Evolutionary conservation across 2,329 filamentous ascomycete genomes (phyloP).

Genomic region (Monosporascus cannonballus): DNA sequence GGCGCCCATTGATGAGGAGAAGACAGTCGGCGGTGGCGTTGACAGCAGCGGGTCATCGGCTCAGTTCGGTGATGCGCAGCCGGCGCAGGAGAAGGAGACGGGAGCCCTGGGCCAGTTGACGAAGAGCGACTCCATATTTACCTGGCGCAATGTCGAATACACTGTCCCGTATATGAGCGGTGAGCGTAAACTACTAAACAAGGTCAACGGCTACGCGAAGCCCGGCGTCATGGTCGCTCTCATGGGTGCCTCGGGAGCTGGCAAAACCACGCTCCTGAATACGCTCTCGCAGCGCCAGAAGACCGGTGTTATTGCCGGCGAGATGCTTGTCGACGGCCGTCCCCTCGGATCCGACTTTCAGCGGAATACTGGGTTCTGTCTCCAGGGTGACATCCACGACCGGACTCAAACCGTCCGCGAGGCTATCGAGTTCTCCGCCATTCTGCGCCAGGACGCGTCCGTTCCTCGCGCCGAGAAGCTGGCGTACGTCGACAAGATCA

Average conservation of each 20-base stretch:
- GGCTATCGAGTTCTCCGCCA: slow-evolving; percentile 72
- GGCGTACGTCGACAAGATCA: slow-evolving; percentile 86
- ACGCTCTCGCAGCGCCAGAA: slow-evolving; percentile 67
- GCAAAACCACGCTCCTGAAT: slow-evolving; percentile 79
- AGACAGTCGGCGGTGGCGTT: slow-evolving; percentile 29
- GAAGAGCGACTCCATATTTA: slow-evolving; percentile 60
- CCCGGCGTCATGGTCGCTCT: slow-evolving; percentile 75
- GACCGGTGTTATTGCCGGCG: slow-evolving; percentile 56
- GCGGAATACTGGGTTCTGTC: slow-evolving; percentile 63
- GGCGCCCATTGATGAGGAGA: slow-evolving; percentile 52
- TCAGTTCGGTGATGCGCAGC: slow-evolving; percentile 7
- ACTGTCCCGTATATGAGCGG: slow-evolving; percentile 64
- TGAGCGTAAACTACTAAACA: slow-evolving; percentile 56
- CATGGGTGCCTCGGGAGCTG: slow-evolving; percentile 76
- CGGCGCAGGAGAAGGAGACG: slow-evolving; percentile 14
- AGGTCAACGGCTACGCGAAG: slow-evolving; percentile 71
- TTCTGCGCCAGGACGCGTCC: slow-evolving; percentile 74
- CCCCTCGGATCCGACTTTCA: slow-evolving; percentile 58
- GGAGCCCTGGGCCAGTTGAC: slow-evolving; percentile 40
- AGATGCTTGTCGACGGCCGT: slow-evolving; percentile 66
- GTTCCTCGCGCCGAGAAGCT: slow-evolving; percentile 72
- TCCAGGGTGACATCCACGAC: slow-evolving; percentile 69
- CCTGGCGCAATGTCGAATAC: slow-evolving; percentile 66
- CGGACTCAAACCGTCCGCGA: slow-evolving; percentile 75
- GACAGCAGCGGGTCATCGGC: slow-evolving; percentile 20